Conservation (phyloP, 2,329 filamentous ascomycete genomes). For the Penicillium sp. region DNA sequence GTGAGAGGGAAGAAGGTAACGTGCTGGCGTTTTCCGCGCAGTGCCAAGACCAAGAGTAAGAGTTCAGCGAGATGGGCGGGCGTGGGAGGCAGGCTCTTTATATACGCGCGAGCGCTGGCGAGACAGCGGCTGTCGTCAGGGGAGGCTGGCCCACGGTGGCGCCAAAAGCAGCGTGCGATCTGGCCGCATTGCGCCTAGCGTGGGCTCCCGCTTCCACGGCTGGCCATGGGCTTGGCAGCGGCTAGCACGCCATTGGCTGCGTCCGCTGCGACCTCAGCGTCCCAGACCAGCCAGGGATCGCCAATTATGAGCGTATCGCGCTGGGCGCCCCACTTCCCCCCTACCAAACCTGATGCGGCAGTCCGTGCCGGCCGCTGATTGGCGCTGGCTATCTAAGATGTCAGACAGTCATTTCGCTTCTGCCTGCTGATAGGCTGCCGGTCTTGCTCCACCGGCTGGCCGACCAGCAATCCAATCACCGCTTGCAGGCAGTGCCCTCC, state of each 20-base stretch:
- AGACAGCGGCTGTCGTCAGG: slow-evolving; percentile 25
- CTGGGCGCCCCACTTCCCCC: slow-evolving; percentile 8
- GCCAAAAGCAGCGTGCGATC: slow-evolving; percentile 32
- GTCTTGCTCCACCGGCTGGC: slow-evolving; percentile 19
- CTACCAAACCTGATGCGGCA: slow-evolving; percentile 3
- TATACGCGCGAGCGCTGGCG: slow-evolving; percentile 35
- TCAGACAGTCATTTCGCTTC: slow-evolving; percentile 20
- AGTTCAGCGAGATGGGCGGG: slow-evolving; percentile 24
- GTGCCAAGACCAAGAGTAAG: slow-evolving; percentile 40
- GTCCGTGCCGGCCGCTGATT: not conserved
- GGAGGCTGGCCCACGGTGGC: slow-evolving; percentile 35
- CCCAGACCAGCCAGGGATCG: slow-evolving; percentile 14
- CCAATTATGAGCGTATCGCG: slow-evolving; percentile 20
- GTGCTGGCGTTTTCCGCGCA: slow-evolving; percentile 29
- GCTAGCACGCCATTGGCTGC: not conserved
- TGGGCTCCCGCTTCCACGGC: slow-evolving; percentile 18
- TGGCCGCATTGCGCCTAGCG: slow-evolving; percentile 1
- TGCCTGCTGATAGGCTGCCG: slow-evolving; percentile 3
- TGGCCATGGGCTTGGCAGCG: slow-evolving; percentile 15
- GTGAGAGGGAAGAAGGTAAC: slow-evolving; percentile 26
- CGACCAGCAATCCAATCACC: slow-evolving; percentile 25
- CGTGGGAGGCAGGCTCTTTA: slow-evolving; percentile 38
- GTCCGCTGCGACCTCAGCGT: not conserved
- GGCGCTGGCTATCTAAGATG: not conserved
- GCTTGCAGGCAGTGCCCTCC: slow-evolving; percentile 24